Evolutionary conservation across 2,329 filamentous ascomycete genomes (phyloP).

Genomic region (Fonsecaea nubica): DNA sequence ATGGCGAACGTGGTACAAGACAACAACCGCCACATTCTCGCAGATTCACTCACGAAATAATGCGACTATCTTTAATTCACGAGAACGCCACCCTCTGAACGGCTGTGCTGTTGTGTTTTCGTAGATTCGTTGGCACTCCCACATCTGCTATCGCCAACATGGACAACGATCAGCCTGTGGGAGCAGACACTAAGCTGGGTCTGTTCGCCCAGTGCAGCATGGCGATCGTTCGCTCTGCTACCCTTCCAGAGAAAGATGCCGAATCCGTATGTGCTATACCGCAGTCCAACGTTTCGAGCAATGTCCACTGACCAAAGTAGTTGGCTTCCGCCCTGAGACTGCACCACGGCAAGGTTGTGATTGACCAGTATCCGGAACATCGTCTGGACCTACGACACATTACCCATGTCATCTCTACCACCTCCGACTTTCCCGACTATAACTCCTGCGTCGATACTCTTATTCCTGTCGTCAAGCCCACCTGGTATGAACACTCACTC

Average conservation of each 20-base stretch:
- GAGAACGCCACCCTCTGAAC: constrained; percentile 22
- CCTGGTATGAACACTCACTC: constrained; percentile 79
- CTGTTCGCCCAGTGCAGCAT: constrained; percentile 56
- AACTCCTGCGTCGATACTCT: constrained; percentile 74
- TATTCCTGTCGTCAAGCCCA: constrained; percentile 81
- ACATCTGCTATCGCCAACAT: constrained; percentile 14
- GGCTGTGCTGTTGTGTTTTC: constrained; percentile 26
- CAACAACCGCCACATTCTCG: neutral
- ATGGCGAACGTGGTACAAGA: neutral
- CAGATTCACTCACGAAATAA: constrained; percentile 9
- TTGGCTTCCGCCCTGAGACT: constrained; percentile 54
- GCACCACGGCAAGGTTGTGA: constrained; percentile 57
- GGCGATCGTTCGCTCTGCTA: constrained; percentile 53
- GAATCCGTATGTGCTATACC: constrained; percentile 47
- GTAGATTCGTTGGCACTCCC: constrained; percentile 27
- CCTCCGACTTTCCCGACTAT: constrained; percentile 91
- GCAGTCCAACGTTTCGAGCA: constrained; percentile 19
- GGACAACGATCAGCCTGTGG: constrained; percentile 21
- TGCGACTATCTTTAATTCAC: constrained; percentile 19
- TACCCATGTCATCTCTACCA: constrained; percentile 74
- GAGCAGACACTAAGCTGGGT: constrained; percentile 11
- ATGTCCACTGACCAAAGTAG: constrained; percentile 43
- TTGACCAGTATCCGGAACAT: constrained; percentile 48
- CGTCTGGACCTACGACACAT: constrained; percentile 43
- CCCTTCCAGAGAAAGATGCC: constrained; percentile 49